These are phyloP conservation scores for Marasmius oreades DNA, from an alignment of 1,284 basidiomycete species.

Conservation along the genomic window DNA sequence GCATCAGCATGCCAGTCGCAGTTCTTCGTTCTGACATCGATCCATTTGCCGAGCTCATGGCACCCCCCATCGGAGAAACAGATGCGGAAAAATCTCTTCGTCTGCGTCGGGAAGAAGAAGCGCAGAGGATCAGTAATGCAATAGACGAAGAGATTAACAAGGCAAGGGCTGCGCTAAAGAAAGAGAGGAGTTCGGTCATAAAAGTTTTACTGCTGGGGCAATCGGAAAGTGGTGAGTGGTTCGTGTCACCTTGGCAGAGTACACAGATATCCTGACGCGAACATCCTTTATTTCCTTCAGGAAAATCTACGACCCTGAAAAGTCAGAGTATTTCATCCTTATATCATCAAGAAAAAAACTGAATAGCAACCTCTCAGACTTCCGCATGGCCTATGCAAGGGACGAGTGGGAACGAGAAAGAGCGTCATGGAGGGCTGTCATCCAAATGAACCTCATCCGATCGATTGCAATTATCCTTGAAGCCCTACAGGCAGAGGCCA, in stretches of 20 bases:
- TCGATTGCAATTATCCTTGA: constrained; percentile 57
- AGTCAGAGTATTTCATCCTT: constrained; percentile 35
- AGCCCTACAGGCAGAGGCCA: constrained; percentile 40
- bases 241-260: background rate
- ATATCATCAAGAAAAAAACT: background rate
- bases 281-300: constrained; percentile 26
- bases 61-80: constrained; percentile 16
- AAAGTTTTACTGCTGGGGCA: constrained; percentile 61
- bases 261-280: background rate
- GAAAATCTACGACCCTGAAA: constrained; percentile 65
- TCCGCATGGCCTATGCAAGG: constrained; percentile 48
- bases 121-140: constrained; percentile 50
- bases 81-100: constrained; percentile 36
- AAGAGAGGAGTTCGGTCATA: constrained; percentile 42
- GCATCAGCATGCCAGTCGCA: background rate
- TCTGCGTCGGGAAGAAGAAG: constrained; percentile 49
- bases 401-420: constrained; percentile 54
- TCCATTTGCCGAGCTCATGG: constrained; percentile 10
- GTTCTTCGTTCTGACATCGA: background rate
- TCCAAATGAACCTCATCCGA: constrained; percentile 65
- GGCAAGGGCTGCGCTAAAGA: constrained; percentile 46
- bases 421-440: constrained; percentile 57
- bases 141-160: constrained; percentile 61
- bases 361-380: constrained; percentile 30
- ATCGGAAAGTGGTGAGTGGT: constrained; percentile 47